phyloP scores from a whole-genome alignment of 176 grass and related monocot species.

The Aegilops bicornis region DNA sequence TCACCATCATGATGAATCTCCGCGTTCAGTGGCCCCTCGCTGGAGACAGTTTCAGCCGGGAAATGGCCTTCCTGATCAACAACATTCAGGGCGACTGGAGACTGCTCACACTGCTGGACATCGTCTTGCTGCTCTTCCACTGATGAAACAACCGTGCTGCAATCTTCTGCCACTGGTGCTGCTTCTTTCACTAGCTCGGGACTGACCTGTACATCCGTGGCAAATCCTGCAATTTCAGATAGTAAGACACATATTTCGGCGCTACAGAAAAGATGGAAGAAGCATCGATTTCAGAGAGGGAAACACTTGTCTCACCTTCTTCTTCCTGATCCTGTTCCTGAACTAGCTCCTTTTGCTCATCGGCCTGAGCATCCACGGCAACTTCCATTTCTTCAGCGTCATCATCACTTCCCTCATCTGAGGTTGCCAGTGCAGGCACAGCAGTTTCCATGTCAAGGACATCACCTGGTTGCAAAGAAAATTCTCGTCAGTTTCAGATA shows the following conservation, averaged over 20 bases:
- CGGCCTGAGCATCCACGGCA: neutral
- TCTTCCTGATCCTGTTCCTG: neutral
- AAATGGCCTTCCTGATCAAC: neutral
- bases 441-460: neutral
- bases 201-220: neutral
- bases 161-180: neutral
- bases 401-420: neutral
- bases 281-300: neutral
- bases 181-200: neutral
- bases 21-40: neutral
- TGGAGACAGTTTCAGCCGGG: neutral
- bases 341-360: neutral
- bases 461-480: neutral
- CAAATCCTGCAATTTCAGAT: neutral
- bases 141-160: neutral
- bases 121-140: neutral
- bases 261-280: neutral
- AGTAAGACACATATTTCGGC: neutral
- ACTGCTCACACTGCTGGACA: slow-evolving; percentile 7
- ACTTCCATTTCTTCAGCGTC: neutral
- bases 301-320: neutral
- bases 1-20: neutral
- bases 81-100: neutral
- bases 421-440: neutral
- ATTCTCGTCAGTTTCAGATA: neutral